Conservation (phyloP, 2,329 filamentous ascomycete genomes). For the Paecilomyces sp. region DNA sequence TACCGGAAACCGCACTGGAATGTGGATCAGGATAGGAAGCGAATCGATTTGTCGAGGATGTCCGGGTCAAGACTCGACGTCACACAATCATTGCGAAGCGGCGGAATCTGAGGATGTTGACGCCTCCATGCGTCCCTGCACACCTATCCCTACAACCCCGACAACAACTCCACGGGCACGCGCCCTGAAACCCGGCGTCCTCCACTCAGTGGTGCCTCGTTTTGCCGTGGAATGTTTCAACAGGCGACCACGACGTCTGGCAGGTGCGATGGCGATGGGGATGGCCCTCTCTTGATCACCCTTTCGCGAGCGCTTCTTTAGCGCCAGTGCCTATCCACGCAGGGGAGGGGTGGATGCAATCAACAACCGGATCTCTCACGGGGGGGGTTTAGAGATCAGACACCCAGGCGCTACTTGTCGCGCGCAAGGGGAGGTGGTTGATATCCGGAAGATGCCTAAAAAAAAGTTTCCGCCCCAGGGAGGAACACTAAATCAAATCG, state of each 20-base stretch:
- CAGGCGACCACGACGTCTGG: background rate
- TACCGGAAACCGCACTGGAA: slow-evolving; percentile 17
- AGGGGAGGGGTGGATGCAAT: background rate
- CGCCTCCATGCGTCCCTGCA: slow-evolving; percentile 8
- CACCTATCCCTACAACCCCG: slow-evolving; percentile 4
- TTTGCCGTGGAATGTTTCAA: background rate
- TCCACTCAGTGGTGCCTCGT: background rate
- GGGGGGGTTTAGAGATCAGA: background rate
- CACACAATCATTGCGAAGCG: slow-evolving; percentile 18
- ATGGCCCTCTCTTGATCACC: background rate
- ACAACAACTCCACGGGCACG: slow-evolving; percentile 2
- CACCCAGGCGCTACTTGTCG: background rate
- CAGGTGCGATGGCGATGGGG: background rate
- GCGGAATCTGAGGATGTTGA: slow-evolving; percentile 8
- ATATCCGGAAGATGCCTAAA: background rate
- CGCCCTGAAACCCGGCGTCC: slow-evolving; percentile 6
- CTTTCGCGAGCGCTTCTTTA: background rate
- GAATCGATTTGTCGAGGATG: slow-evolving; percentile 5
- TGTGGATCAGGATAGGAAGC: slow-evolving; percentile 14
- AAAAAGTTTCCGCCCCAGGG: background rate
- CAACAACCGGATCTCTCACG: background rate
- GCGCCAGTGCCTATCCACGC: background rate
- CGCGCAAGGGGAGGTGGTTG: background rate
- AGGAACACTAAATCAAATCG: background rate
- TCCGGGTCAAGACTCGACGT: slow-evolving; percentile 14